phyloP scores from a whole-genome alignment of 345 rosid species.

The Citrus medica region DNA sequence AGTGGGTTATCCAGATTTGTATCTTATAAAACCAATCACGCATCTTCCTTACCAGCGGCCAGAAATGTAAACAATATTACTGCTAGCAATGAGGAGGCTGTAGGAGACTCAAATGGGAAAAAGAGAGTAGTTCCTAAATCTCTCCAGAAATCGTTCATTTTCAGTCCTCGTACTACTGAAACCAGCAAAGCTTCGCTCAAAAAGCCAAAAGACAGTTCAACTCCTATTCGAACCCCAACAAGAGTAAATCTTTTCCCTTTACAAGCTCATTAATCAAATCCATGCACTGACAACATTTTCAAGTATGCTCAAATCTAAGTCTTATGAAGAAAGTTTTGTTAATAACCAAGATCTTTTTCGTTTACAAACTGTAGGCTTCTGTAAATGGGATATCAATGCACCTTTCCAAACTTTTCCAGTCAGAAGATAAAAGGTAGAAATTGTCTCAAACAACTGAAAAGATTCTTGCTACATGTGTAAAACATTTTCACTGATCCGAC shows the following conservation, averaged over 20 bases:
- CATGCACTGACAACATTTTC: not conserved
- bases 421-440: conserved; percentile 53
- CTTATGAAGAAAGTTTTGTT: not conserved
- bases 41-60: conserved; percentile 21
- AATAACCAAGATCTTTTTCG: not conserved
- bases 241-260: conserved; percentile 32
- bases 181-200: conserved; percentile 32
- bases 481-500: not conserved
- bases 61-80: conserved; percentile 25
- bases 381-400: conserved; percentile 31
- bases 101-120: conserved; percentile 22
- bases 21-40: conserved; percentile 26
- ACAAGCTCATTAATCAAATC: not conserved
- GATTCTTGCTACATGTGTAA: not conserved
- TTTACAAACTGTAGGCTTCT: conserved; percentile 44
- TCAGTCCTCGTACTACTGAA: conserved; percentile 30
- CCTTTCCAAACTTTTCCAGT: conserved; percentile 31
- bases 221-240: conserved; percentile 33
- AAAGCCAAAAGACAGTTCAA: conserved; percentile 33
- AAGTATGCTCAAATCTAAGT: not conserved
- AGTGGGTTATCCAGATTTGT: conserved; percentile 27
- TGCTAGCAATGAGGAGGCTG: conserved; percentile 19
- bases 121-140: conserved; percentile 39
- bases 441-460: not conserved
- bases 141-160: conserved; percentile 46